Percentiles rank a stretch among this genome's conserved stretches.
Evolutionary conservation across 371 early-diverging fungal species (phyloP).

Genomic region (Mucor mucedo): DNA sequence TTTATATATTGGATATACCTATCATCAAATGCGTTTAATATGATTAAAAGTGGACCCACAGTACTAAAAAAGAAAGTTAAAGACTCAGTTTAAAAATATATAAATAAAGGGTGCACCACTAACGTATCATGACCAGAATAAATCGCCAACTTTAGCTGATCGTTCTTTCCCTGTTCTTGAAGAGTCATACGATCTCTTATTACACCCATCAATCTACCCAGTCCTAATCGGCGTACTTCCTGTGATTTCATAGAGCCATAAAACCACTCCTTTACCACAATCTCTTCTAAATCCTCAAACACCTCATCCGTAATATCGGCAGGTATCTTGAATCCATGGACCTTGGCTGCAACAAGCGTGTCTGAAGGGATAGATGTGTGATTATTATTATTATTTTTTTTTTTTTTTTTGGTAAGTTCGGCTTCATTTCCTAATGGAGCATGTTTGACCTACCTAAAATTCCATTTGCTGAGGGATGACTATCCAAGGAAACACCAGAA

Average conservation of each 20-base stretch:
- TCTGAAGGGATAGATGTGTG: constrained; percentile 26
- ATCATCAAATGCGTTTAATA: constrained; percentile 57
- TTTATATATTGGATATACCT: constrained; percentile 27
- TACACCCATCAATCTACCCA: constrained; percentile 61
- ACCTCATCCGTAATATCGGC: constrained; percentile 47
- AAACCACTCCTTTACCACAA: constrained; percentile 54
- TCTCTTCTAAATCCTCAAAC: constrained; percentile 37
- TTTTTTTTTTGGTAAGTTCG: not conserved
- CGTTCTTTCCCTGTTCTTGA: constrained; percentile 35
- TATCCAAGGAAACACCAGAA: constrained; percentile 43
- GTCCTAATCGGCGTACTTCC: constrained; percentile 51
- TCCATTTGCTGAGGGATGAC: constrained; percentile 58
- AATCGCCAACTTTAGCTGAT: constrained; percentile 62
- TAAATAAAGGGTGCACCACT: not conserved
- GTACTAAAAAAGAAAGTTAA: constrained; percentile 46
- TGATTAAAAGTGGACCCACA: constrained; percentile 67
- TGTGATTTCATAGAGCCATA: constrained; percentile 35
- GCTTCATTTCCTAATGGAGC: constrained; percentile 7
- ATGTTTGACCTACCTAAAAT: constrained; percentile 38
- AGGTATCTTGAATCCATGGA: constrained; percentile 57
- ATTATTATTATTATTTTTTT: no score
- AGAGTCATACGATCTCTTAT: constrained; percentile 55
- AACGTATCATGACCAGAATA: constrained; percentile 84
- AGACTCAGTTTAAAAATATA: not conserved
- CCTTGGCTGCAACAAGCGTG: constrained; percentile 50